Evolutionary conservation across 257 asterid genomes (phyloP), one percentile per base, ranked within the genome.

Genomic region (Solanum chmielewskii): DNA sequence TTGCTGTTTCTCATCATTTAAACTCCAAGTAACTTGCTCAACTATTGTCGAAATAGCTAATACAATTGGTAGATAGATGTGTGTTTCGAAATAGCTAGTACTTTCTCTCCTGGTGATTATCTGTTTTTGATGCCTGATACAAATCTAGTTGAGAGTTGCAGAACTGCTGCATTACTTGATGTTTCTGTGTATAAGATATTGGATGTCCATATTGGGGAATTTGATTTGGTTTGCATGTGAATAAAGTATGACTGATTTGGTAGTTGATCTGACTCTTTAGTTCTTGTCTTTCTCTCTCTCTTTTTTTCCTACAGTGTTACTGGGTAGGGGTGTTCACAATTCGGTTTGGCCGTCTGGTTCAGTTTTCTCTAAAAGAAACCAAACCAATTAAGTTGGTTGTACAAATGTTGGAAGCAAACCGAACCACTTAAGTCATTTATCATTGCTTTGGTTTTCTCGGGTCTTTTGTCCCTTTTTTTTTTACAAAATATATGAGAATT

Each of bases 1-100:
- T 97, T 91, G 97, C 99, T 82, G 99, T 94, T 86, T 89, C 99
- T 69, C 99, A 97, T 88, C 99, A 97, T 90, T 94, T 97, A 86
- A 97, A 96, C 89, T 91, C 89, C 83, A 97, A 96, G 99, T 97
- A 94, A 81, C 45, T 81, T 49, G 29, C 69, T 81, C 44, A 49
- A 49, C 85, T 49, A 47, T 81, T 49, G 66, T 18, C 1, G 69
- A 47, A 49, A 81, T 80, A 47, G 29, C 84, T 49, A 81, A 7
- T 49, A 49, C 69, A 81, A 47, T 20, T 81, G 69, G 44, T 81
- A 45, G 41, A 78, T 81, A 45, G 41, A 78, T 44, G 66, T 45
- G 66, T 78, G 41, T 27, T 45, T 29, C 12, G 45, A 47, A 81
- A 81, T 80, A 27, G 29, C 84, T 49, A 49, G 20, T 49, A 29